Conservation (phyloP, 2,329 filamentous ascomycete genomes). For the Sporothrix inflata region DNA sequence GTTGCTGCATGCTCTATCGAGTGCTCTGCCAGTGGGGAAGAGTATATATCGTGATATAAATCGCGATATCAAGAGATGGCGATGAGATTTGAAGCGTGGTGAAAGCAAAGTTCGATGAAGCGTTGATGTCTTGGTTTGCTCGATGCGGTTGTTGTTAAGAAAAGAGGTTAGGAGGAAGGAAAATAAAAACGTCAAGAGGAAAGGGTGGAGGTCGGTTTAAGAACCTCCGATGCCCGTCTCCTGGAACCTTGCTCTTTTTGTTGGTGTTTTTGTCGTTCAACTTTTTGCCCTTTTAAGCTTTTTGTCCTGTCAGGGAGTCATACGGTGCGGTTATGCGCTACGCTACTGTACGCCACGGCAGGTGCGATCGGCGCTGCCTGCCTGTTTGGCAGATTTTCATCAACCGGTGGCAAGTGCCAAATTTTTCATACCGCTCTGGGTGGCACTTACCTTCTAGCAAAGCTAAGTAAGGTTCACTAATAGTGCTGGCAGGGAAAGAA, state of each 20-base stretch:
- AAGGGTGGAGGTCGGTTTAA: neutral
- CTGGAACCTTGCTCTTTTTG: neutral
- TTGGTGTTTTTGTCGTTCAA: neutral
- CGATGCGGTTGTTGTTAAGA: neutral
- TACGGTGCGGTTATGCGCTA: neutral
- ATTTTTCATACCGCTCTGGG: neutral
- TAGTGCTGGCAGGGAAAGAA: too few species aligned
- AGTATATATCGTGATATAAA: neutral
- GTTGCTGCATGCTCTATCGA: constrained; percentile 7
- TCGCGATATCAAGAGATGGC: neutral
- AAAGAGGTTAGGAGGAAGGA: neutral
- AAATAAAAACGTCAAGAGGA: neutral
- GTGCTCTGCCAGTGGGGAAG: neutral
- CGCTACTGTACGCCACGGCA: constrained; percentile 13
- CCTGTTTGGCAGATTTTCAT: neutral
- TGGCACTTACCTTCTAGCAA: neutral
- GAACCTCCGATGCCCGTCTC: neutral
- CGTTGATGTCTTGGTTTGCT: neutral
- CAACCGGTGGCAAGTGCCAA: constrained; percentile 3
- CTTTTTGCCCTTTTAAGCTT: neutral
- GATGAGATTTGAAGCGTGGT: neutral
- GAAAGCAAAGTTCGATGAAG: neutral
- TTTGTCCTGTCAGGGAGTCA: neutral
- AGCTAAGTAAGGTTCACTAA: too few species aligned
- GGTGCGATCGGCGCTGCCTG: neutral